Percentiles rank a stretch among this genome's conserved stretches.
Evolutionary conservation across 495 filamentous ascomycete species (phyloP).

Genomic region (Hypoxylon subgilvum): DNA sequence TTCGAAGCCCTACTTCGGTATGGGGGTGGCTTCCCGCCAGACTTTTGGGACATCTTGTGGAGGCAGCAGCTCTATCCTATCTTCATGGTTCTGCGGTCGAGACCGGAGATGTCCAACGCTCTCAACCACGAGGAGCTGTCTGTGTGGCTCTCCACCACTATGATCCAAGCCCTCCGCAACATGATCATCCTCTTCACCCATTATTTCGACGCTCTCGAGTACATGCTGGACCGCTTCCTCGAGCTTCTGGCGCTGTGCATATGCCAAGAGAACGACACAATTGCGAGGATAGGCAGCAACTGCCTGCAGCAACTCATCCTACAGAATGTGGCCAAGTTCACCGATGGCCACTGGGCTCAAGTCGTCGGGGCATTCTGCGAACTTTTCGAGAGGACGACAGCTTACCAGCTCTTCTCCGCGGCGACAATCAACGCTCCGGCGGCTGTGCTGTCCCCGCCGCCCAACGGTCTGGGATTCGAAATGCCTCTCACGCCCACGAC

Average conservation of each 20-base stretch:
- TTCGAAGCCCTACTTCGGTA: constrained; percentile 91
- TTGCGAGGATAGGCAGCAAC: constrained; percentile 96
- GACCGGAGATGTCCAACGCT: constrained; percentile 92
- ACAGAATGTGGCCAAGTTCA: constrained; percentile 92
- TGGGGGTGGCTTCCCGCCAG: constrained; percentile 86
- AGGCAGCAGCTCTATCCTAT: constrained; percentile 95
- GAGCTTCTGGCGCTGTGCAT: constrained; percentile 94
- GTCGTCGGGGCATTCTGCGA: constrained; percentile 95
- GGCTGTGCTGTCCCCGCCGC: constrained; percentile 51
- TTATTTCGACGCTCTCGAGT: constrained; percentile 92
- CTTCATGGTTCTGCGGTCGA: constrained; percentile 95
- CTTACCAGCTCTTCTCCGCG: constrained; percentile 90
- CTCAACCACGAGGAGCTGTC: constrained; percentile 93
- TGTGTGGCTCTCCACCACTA: constrained; percentile 98
- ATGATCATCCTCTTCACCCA: constrained; percentile 99
- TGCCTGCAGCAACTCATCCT: constrained; percentile 95
- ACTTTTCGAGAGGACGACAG: constrained; percentile 91
- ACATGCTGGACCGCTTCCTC: constrained; percentile 94
- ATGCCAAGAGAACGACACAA: constrained; percentile 98
- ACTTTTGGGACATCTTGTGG: constrained; percentile 99
- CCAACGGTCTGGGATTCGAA: constrained; percentile 53
- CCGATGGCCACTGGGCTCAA: constrained; percentile 84
- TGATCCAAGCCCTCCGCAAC: constrained; percentile 97
- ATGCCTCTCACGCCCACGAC: constrained; percentile 48
- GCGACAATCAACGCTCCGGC: constrained; percentile 64